A percentile compares a stretch with the other conserved stretches of the same genome.
These are phyloP conservation scores for Yamadazyma diddensiae DNA, from an alignment of 1,139 yeast species.

Conservation along the genomic window DNA sequence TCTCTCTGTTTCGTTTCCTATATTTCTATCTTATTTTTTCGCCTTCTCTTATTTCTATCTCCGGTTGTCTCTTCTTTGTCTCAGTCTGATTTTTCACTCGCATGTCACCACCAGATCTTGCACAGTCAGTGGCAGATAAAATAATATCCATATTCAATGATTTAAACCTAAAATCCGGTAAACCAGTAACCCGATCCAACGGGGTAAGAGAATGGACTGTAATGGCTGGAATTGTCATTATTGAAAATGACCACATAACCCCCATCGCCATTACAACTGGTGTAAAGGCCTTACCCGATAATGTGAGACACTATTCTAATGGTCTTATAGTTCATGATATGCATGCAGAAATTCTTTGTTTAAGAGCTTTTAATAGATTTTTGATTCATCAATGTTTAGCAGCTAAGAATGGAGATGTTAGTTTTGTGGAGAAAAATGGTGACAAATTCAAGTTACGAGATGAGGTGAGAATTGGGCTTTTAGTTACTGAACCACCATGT, in stretches of 20 bases:
- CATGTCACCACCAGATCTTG: conserved; percentile 3
- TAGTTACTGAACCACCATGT: conserved; percentile 83
- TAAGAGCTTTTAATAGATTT: conserved; percentile 63
- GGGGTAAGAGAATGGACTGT: conserved; percentile 72
- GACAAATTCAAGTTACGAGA: conserved; percentile 26
- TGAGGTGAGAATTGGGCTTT: conserved; percentile 50
- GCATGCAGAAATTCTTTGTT: conserved; percentile 81
- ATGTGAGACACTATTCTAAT: conserved; percentile 31
- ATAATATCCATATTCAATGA: conserved; percentile 9
- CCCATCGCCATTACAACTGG: conserved; percentile 73
- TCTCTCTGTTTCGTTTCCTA: too few relatives aligned
- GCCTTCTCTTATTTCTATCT: too few relatives aligned
- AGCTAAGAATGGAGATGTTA: conserved; percentile 5
- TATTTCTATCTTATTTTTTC: too few relatives aligned
- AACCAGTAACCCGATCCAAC: conserved; percentile 13
- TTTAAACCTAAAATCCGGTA: conserved; percentile 11
- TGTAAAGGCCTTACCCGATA: conserved; percentile 70
- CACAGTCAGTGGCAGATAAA: conserved; percentile 10
- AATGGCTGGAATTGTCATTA: conserved; percentile 66
- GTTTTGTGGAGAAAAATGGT: conserved; percentile 9
- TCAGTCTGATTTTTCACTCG: too few relatives aligned
- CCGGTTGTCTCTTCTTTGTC: too few relatives aligned
- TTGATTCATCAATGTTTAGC: conserved; percentile 25
- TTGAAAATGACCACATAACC: conserved; percentile 22
- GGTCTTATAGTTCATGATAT: conserved; percentile 77